Evolutionary conservation across 257 asterid genomes (phyloP).

Genomic region (Coffea eugenioides): DNA sequence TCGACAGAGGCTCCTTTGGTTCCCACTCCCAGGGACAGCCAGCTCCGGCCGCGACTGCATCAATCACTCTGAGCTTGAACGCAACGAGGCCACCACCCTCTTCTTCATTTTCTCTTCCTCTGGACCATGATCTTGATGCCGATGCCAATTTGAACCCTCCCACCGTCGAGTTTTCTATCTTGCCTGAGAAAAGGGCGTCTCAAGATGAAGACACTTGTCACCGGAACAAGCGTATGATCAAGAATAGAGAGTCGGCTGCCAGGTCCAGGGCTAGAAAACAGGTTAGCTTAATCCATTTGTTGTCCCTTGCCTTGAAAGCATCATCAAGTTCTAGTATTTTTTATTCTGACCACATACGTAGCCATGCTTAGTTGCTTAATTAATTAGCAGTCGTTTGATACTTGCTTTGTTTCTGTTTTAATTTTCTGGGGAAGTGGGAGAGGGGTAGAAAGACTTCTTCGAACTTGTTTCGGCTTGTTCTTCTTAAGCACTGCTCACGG

Average conservation of each 20-base stretch:
- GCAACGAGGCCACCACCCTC: background rate
- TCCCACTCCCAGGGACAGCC: background rate
- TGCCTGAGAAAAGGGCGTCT: slow-evolving; percentile 9
- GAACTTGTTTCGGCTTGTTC: no score
- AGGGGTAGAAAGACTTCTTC: no score
- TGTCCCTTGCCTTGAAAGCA: background rate
- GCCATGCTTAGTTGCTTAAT: background rate
- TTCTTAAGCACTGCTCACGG: no score
- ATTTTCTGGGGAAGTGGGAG: no score
- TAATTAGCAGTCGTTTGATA: no score
- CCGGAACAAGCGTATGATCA: slow-evolving; percentile 18
- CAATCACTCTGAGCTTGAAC: slow-evolving; percentile 3
- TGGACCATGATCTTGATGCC: background rate
- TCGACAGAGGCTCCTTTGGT: background rate
- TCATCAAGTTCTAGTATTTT: background rate
- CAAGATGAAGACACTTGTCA: slow-evolving; percentile 5
- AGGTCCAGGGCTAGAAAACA: slow-evolving; percentile 27
- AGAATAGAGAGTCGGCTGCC: slow-evolving; percentile 30
- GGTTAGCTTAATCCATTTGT: background rate
- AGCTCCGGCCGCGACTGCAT: background rate
- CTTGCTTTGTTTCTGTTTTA: no score
- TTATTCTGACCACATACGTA: background rate
- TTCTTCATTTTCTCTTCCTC: background rate
- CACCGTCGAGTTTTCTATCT: background rate
- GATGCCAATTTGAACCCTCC: background rate